phyloP scores from a whole-genome alignment of 768 basidiomycete species.

The Pulveroboletus frians region DNA sequence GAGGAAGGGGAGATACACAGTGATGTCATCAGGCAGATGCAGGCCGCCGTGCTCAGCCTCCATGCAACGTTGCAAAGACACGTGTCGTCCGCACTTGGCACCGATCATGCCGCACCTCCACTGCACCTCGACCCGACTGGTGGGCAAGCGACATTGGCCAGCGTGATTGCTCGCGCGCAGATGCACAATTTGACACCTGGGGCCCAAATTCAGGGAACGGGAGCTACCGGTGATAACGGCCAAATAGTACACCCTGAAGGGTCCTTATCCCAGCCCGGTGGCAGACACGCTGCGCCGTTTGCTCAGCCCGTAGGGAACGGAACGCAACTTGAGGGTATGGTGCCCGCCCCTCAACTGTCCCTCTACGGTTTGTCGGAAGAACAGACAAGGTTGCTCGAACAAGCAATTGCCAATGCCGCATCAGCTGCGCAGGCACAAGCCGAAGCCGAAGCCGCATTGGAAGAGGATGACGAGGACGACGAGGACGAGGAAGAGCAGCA shows the following conservation, averaged over 20 bases:
- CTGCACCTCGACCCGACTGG: constrained; percentile 40
- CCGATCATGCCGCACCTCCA: constrained; percentile 28
- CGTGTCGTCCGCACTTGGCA: constrained; percentile 53
- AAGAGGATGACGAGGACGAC: constrained; percentile 60
- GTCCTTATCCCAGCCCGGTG: constrained; percentile 2
- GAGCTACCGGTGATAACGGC: neutral
- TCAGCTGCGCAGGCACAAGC: constrained; percentile 73
- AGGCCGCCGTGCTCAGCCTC: constrained; percentile 48
- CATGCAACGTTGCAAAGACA: constrained; percentile 53
- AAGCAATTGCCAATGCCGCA: constrained; percentile 70
- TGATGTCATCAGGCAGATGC: constrained; percentile 44
- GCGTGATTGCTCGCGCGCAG: constrained; percentile 69
- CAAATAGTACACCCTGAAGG: constrained; percentile 10
- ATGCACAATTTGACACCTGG: constrained; percentile 38
- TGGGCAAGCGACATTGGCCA: constrained; percentile 65
- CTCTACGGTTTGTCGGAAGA: constrained; percentile 71
- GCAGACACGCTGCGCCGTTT: constrained; percentile 3
- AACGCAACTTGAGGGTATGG: constrained; percentile 3
- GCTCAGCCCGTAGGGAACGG: constrained; percentile 6
- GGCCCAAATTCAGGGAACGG: constrained; percentile 7
- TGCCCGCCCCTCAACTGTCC: constrained; percentile 43
- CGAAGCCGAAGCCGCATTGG: constrained; percentile 70
- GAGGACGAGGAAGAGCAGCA: constrained; percentile 40
- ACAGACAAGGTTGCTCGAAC: constrained; percentile 62
- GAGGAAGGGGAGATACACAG: constrained; percentile 63